These are phyloP conservation scores for Fusarium sp. DNA, from an alignment of 2,329 filamentous ascomycete species.

Conservation along the genomic window DNA sequence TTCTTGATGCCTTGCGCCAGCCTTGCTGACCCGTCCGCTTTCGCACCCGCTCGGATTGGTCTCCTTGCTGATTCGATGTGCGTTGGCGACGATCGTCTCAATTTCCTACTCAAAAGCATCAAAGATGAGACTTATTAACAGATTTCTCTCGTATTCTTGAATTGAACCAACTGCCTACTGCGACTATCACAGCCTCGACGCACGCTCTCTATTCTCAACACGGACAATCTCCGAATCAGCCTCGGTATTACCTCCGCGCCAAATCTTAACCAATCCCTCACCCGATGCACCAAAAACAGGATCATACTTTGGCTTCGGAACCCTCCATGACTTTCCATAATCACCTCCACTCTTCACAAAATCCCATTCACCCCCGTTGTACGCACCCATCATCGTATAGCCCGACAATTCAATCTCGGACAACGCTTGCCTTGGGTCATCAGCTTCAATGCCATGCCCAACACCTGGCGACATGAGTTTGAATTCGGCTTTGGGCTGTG, in stretches of 20 bases:
- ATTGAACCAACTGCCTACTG: too few relatives aligned
- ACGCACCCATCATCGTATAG: conserved; percentile 64
- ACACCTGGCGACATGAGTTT: conserved; percentile 61
- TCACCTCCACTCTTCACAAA: conserved; percentile 42
- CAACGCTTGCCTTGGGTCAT: conserved; percentile 56
- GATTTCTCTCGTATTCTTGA: too few relatives aligned
- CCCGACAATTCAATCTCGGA: conserved; percentile 54
- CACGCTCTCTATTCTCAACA: conserved; percentile 20
- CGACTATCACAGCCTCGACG: background rate
- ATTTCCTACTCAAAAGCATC: too few relatives aligned
- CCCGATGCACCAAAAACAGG: conserved; percentile 36
- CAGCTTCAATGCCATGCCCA: conserved; percentile 55
- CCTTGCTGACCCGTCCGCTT: too few relatives aligned
- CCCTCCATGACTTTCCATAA: conserved; percentile 41
- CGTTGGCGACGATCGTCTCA: too few relatives aligned
- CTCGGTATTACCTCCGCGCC: conserved; percentile 25
- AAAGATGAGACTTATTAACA: too few relatives aligned
- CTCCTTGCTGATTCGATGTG: too few relatives aligned
- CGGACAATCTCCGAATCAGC: conserved; percentile 6
- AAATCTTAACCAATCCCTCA: conserved; percentile 21
- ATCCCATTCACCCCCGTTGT: conserved; percentile 51
- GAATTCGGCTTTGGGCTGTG: conserved; percentile 54
- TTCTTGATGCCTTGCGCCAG: too few relatives aligned
- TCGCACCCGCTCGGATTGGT: too few relatives aligned
- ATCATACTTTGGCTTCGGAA: conserved; percentile 38